Evolutionary conservation across 2,329 filamentous ascomycete species (phyloP).

Genomic region (Fusarium sp.): DNA sequence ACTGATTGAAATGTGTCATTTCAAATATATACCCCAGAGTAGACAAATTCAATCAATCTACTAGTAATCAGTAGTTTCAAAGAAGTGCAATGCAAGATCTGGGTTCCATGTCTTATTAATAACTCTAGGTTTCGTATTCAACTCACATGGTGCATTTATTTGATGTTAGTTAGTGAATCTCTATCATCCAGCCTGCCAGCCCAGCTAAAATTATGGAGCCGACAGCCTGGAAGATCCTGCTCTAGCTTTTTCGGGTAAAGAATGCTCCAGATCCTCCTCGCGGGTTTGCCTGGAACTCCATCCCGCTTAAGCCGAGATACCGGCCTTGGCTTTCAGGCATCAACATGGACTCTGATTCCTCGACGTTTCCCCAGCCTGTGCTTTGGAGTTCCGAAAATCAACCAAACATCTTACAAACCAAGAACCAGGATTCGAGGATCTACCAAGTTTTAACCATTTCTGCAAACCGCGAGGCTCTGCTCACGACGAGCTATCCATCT

Average conservation of each 20-base stretch:
- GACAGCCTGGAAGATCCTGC: not conserved
- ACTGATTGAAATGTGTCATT: too few species aligned
- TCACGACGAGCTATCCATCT: slow-evolving; percentile 8
- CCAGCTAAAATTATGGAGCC: not conserved
- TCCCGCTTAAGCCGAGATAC: slow-evolving; percentile 25
- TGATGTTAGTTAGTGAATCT: not conserved
- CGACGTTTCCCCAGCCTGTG: slow-evolving; percentile 28
- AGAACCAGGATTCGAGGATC: slow-evolving; percentile 32
- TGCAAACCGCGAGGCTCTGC: slow-evolving; percentile 5
- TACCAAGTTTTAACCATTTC: slow-evolving; percentile 31
- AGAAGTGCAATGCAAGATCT: too few species aligned
- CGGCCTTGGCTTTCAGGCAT: slow-evolving; percentile 22
- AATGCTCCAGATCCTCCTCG: not conserved
- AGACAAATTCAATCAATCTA: too few species aligned
- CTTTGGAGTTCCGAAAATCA: slow-evolving; percentile 26
- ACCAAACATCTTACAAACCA: slow-evolving; percentile 42
- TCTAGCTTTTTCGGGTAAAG: slow-evolving; percentile 12
- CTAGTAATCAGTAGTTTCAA: too few species aligned
- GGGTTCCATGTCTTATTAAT: too few species aligned
- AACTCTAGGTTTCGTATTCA: too few species aligned
- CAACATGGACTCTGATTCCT: slow-evolving; percentile 12
- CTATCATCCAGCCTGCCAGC: not conserved
- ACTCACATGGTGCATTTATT: not conserved
- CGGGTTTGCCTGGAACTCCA: slow-evolving; percentile 4
- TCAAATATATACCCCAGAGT: too few species aligned